Base-by-base conservation (phyloP, 1,139 yeast species). In the Geotrichum phurueaensis region DNA sequence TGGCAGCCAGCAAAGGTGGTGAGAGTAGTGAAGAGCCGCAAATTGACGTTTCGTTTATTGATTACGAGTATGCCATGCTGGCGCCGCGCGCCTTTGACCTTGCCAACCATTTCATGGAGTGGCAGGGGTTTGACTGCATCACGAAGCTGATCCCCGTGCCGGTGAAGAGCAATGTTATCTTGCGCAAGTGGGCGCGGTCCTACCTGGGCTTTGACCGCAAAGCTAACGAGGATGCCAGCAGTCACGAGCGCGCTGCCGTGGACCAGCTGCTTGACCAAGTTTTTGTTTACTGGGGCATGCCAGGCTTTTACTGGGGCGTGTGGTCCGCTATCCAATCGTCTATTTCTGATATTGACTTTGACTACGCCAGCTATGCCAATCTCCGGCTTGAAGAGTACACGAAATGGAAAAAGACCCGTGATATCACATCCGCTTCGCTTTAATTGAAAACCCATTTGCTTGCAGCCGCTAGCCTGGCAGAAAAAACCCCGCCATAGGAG, bases 241-340 rank as follows among this genome's bases (percentile, higher is more conserved):
- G 18, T 6, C 2, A 39, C 20, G 18, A 39, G 7, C 18, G 45
- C 15, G 45, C 56, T 9, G 69, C 67, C 3, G 68, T 79, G 36
- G 77, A 77, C 62, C 61, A 63, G 6, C 70, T 87, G 49, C 81
- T 87, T 45, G 73, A 77, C 23, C 92, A 87, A 71, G 79, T 87
- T 27, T 74, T 77, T 9, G 72, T 79, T 5, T 86, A 83, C 76
- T 87, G 86, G 76, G 95, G 95, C 0, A 75, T 87, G 74, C 95
- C 95, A 0, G 95, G 95, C 1, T 85, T 87, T 67, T 87, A 86
- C 72, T 87, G 95, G 95, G 94, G 94, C 2, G 79, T 87, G 15
- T 88, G 96, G 96, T 85, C 92, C 1, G 85, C 85, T 66, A 86
- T 88, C 62, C 96, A 88, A 71, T 81, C 87, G 64, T 81, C 81